Base-by-base conservation (phyloP, 345 rosid genomes). In the Salix purpurea region DNA sequence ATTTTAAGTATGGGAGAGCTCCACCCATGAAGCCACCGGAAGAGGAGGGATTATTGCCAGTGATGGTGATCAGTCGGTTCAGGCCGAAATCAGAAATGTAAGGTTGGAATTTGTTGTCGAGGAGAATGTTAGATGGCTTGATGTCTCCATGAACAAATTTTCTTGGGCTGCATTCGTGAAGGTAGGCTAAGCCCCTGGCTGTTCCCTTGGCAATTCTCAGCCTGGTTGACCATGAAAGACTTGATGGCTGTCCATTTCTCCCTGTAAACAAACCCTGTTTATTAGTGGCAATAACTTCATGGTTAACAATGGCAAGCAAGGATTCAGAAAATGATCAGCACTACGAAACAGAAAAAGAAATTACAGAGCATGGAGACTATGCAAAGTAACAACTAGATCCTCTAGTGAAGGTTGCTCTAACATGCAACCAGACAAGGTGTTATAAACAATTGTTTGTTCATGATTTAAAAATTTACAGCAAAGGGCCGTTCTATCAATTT, bases 161-260 rank as follows among this genome's bases (percentile, higher is more conserved):
- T 60, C 97, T 86, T 5, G 99, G 98, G 77, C 98, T 96, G 87
- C 97, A 92, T 77, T 96, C 99, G 67, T 96, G 99, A 79, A 96
- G 93, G 80, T 96, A 92, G 58, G 99, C 99, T 74, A 96, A 36
- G 61, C 98, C 99, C 64, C 94, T 90, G 54, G 99, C 98, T 7
- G 97, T 83, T 72, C 98, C 99, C 83, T 92, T 94, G 13, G 88
- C 92, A 4, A 96, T 88, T 83, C 88, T 88, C 19, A 94, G 85
- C 73, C 99, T 87, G 46, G 88, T 89, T 82, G 97, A 81, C 99
- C 99, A 96, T 39, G 97, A 90, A 34, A 96, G 86, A 83, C 84
- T 90, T 24, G 97, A 84, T 83, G 95, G 85, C 81, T 90, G 98
- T 30, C 98, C 97, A 56, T 73, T 90, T 85, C 86, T 96, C 15